Evolutionary conservation across 345 rosid genomes (phyloP).

Genomic region (Melastoma malabathricum): DNA sequence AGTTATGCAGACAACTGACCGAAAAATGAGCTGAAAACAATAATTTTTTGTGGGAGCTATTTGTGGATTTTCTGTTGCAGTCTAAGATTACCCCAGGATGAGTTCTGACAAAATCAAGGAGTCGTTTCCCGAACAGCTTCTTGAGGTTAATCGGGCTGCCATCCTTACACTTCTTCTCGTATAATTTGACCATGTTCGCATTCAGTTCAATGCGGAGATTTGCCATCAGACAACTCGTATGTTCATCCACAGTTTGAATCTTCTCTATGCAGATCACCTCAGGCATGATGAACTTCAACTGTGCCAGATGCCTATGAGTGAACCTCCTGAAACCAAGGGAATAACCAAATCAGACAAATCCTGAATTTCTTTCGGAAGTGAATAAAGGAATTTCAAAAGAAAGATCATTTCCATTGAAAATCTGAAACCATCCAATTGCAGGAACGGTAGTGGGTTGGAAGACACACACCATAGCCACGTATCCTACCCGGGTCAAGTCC

Average conservation of each 20-base stretch:
- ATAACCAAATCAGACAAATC: not conserved
- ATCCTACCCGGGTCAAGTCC: too few relatives aligned
- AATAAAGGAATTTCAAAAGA: not conserved
- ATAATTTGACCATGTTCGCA: constrained; percentile 29
- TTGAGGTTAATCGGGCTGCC: constrained; percentile 33
- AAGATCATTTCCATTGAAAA: too few relatives aligned
- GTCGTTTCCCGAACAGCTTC: constrained; percentile 48
- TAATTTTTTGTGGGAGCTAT: not conserved
- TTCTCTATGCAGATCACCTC: constrained; percentile 65
- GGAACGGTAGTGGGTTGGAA: too few relatives aligned
- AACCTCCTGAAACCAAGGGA: constrained; percentile 54
- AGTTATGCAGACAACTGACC: constrained; percentile 1
- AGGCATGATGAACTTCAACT: constrained; percentile 60
- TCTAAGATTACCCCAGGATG: constrained; percentile 52
- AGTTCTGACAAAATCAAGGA: constrained; percentile 35
- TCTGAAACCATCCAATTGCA: too few relatives aligned
- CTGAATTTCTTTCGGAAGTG: not conserved
- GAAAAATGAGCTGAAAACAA: not conserved
- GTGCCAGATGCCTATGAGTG: constrained; percentile 50
- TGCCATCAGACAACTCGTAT: constrained; percentile 63
- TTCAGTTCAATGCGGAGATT: constrained; percentile 55
- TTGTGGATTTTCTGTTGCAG: not conserved
- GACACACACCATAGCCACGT: too few relatives aligned
- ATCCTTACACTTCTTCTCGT: constrained; percentile 19
- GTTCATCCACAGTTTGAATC: constrained; percentile 45